Evolutionary conservation across 805 yeast species (phyloP), one percentile per base, ranked within the genome.

Genomic region (Ogataea trehalophila): DNA sequence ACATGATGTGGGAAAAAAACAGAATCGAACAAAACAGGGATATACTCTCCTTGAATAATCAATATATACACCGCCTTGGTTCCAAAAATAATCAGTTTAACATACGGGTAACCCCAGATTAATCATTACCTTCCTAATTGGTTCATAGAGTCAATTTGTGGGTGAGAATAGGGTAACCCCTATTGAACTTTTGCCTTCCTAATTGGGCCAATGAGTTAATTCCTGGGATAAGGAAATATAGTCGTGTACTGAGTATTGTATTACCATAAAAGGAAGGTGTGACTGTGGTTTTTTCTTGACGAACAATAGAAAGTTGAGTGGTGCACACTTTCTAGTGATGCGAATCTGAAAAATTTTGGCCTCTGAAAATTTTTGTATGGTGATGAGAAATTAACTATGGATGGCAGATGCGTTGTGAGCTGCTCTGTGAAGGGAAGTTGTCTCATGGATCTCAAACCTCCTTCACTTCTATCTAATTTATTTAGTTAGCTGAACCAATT

Each of bases 171-270:
- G 59, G 60, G 60, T 57, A 53, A 57, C 58, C 36, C 53, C 38
- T 9, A 8, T 11, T 22, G 47, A 47, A 53, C 41, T 23, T 47
- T 56, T 37, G 45, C 39, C 56, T 60, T 51, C 65, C 65, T 60
- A 56, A 48, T 59, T 56, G 61, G 63, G 59, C 52, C 59, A 48
- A 55, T 47, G 50, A 33, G 61, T 55, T 45, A 58, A 56, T 59
- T 58, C 45, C 50, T 43, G 42, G 54, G 63, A 59, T 57, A 56
- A 53, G 60, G 46, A 33, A 39, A 14, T 31, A n/a, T 16, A 40
- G 50, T 46, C 49, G 57, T 54, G 56, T 39, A 39, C 38, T 16
- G 14, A 33, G 33, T 47, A 33, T 5, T 14, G 14, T 2, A 6
- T 22, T 40, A 16, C 57, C 37, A 22, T 18, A 34, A 17, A 15